Percentiles rank a stretch among this genome's conserved stretches.
phyloP scores from a whole-genome alignment of 257 asterid genomes.

The Primulina huaijiensis region DNA sequence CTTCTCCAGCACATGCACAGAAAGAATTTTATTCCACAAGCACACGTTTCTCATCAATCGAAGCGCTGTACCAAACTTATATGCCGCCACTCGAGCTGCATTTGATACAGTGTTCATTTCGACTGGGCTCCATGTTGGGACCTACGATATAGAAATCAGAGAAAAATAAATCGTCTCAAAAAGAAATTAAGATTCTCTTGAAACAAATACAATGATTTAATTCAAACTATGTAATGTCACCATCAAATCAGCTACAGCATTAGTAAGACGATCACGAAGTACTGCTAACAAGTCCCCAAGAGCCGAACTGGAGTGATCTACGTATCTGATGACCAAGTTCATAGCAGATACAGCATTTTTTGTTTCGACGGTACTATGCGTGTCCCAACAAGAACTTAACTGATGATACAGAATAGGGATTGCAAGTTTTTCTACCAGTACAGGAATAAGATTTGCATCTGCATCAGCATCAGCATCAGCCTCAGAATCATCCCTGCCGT shows the following conservation, averaged over 20 bases:
- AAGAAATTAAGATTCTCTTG: not conserved
- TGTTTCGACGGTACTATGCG: constrained; percentile 80
- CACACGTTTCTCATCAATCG: constrained; percentile 85
- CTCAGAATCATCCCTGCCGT: constrained; percentile 45
- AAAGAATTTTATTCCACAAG: constrained; percentile 73
- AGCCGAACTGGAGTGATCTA: constrained; percentile 58
- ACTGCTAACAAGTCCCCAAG: constrained; percentile 62
- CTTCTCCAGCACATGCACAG: constrained; percentile 70
- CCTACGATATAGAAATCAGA: constrained; percentile 34
- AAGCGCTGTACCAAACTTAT: constrained; percentile 77
- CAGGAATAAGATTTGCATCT: constrained; percentile 81
- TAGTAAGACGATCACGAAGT: constrained; percentile 75
- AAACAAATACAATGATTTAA: not conserved
- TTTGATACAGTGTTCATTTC: constrained; percentile 75
- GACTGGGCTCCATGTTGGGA: constrained; percentile 78
- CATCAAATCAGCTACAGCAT: constrained; percentile 71
- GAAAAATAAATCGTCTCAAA: not conserved
- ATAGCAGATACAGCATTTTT: constrained; percentile 71
- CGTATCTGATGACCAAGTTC: constrained; percentile 62
- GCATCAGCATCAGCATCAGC: constrained; percentile 73
- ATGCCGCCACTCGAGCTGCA: constrained; percentile 84
- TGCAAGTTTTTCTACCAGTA: constrained; percentile 80
- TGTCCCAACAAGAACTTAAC: constrained; percentile 78
- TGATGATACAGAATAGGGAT: constrained; percentile 83
- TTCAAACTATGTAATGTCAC: constrained; percentile 36